A percentile compares a stretch with the other conserved stretches of the same genome.
phyloP scores from a whole-genome alignment of 805 yeast genomes.

The Ogataea henricii region DNA sequence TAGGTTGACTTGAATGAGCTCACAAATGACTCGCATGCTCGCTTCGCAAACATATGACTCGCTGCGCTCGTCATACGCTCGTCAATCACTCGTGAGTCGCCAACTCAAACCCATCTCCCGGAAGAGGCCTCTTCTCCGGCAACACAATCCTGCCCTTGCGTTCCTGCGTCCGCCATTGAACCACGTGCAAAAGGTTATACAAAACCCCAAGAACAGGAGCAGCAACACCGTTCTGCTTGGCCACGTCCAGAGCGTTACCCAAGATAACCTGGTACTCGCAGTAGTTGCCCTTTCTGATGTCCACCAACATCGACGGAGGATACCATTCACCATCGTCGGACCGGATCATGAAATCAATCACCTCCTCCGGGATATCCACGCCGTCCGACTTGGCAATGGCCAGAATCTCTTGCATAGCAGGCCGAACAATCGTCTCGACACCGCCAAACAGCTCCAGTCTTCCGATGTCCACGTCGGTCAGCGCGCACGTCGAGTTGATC shows the following conservation, averaged over 20 bases:
- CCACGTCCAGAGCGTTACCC: slow-evolving; percentile 42
- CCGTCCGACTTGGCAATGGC: slow-evolving; percentile 72
- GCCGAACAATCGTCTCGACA: slow-evolving; percentile 42
- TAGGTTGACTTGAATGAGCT: no score
- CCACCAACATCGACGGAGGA: slow-evolving; percentile 52
- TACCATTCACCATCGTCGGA: slow-evolving; percentile 50
- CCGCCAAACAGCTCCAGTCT: slow-evolving; percentile 50
- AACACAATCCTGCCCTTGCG: slow-evolving; percentile 29
- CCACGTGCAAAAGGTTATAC: slow-evolving; percentile 31
- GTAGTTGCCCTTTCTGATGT: slow-evolving; percentile 42
- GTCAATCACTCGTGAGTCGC: neutral
- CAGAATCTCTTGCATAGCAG: slow-evolving; percentile 69
- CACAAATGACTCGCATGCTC: neutral
- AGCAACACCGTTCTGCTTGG: slow-evolving; percentile 31
- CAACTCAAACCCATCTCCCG: slow-evolving; percentile 23
- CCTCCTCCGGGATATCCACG: slow-evolving; percentile 48
- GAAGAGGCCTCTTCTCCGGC: slow-evolving; percentile 35
- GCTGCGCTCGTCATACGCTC: neutral
- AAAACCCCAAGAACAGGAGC: slow-evolving; percentile 35
- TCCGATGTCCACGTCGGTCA: slow-evolving; percentile 44
- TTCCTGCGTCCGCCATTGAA: slow-evolving; percentile 37
- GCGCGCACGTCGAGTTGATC: slow-evolving; percentile 46
- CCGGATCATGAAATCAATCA: slow-evolving; percentile 51
- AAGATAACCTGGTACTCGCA: slow-evolving; percentile 46
- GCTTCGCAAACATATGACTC: neutral